Percentiles rank a stretch among this genome's conserved stretches.
Evolutionary conservation across 2,329 filamentous ascomycete genomes (phyloP).

Genomic region (Coleophoma crateriformis): DNA sequence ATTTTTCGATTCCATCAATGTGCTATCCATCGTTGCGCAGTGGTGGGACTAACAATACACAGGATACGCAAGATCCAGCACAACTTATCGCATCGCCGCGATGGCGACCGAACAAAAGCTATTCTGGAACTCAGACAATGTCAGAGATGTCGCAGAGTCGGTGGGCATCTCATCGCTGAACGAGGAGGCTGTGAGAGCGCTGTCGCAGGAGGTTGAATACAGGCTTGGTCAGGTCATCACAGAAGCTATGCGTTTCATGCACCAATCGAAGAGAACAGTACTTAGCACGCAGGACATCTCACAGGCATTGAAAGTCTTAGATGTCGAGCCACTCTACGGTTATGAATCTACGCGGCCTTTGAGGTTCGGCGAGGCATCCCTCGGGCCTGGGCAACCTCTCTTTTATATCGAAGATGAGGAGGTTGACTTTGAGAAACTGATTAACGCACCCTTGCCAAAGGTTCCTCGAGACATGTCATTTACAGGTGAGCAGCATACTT

Average conservation of each 20-base stretch:
- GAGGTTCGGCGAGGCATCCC: slow-evolving; percentile 86
- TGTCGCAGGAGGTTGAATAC: slow-evolving; percentile 93
- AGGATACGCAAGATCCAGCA: too few relatives aligned
- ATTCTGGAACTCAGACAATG: slow-evolving; percentile 95
- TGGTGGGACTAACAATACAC: too few relatives aligned
- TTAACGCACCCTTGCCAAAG: slow-evolving; percentile 92
- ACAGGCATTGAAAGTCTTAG: slow-evolving; percentile 76
- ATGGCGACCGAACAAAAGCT: slow-evolving; percentile 30
- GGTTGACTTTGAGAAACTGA: slow-evolving; percentile 97
- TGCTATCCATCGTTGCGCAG: too few relatives aligned
- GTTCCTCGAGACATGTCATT: slow-evolving; percentile 90
- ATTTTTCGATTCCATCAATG: too few relatives aligned
- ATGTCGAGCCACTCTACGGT: slow-evolving; percentile 92
- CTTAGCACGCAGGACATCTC: slow-evolving; percentile 86
- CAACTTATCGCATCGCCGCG: too few relatives aligned
- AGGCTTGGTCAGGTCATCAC: slow-evolving; percentile 89
- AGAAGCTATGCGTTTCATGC: slow-evolving; percentile 95
- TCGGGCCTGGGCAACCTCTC: slow-evolving; percentile 88
- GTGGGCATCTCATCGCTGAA: slow-evolving; percentile 78
- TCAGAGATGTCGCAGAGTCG: slow-evolving; percentile 92
- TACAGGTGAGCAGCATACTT: slow-evolving; percentile 55
- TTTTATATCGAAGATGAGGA: slow-evolving; percentile 99
- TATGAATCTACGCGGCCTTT: slow-evolving; percentile 90
- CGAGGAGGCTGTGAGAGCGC: slow-evolving; percentile 80
- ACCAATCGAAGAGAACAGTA: slow-evolving; percentile 77